Evolutionary conservation across 768 basidiomycete genomes (phyloP).

Genomic region (Russula olivacea): DNA sequence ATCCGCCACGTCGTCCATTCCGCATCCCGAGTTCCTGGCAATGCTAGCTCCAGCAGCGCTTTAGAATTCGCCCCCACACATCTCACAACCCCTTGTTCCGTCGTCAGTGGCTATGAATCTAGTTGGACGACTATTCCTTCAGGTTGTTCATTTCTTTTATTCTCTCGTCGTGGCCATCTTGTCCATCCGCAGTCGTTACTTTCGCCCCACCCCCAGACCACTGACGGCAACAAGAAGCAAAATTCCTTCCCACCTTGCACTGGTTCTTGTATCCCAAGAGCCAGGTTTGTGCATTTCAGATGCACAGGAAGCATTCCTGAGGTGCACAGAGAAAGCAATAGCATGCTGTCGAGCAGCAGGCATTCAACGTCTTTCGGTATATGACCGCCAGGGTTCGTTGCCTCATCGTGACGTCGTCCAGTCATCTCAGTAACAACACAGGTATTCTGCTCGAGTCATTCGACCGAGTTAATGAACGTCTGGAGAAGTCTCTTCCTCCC

Average conservation of each 20-base stretch:
- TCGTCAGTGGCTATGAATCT: constrained; percentile 34
- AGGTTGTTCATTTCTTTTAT: constrained; percentile 55
- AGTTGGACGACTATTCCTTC: constrained; percentile 44
- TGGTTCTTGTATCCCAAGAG: constrained; percentile 51
- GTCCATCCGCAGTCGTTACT: constrained; percentile 38
- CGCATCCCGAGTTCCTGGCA: not conserved
- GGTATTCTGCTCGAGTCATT: constrained; percentile 16
- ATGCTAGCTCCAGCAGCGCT: constrained; percentile 3
- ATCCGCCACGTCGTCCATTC: constrained; percentile 12
- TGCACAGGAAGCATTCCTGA: constrained; percentile 41
- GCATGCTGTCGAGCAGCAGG: constrained; percentile 60
- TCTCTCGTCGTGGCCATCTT: constrained; percentile 38
- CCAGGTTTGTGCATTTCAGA: constrained; percentile 31
- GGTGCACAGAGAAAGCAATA: constrained; percentile 48
- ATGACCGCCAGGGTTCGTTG: constrained; percentile 62
- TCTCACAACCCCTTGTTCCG: not conserved
- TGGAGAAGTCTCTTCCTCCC: constrained; percentile 28
- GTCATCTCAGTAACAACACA: constrained; percentile 33
- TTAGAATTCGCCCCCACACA: not conserved
- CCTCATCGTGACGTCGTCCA: not conserved
- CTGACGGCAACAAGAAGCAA: constrained; percentile 49
- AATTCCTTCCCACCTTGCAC: constrained; percentile 59
- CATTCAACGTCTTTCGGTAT: constrained; percentile 59
- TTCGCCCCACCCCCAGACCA: constrained; percentile 39
- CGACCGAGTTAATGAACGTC: constrained; percentile 27